Evolutionary conservation across 1,139 yeast species (phyloP).

Genomic region (Blastobotrys niveus): DNA sequence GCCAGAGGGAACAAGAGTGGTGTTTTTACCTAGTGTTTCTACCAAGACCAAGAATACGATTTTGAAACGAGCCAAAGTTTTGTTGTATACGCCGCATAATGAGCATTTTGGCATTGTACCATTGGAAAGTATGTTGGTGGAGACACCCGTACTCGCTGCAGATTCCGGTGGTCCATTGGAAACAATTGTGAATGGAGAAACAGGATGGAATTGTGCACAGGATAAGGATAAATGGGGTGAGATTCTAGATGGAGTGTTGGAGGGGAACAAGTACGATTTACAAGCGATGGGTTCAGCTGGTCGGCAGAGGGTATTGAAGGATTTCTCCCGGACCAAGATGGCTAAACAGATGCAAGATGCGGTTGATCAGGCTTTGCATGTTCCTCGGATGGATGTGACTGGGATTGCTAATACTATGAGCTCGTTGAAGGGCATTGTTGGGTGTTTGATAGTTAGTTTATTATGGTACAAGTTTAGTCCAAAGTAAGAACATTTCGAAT

Average conservation of each 20-base stretch:
- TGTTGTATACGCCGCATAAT: conserved; percentile 81
- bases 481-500: no score
- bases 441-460: no score
- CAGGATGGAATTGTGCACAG: conserved; percentile 70
- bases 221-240: conserved; percentile 58
- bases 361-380: conserved; percentile 14
- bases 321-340: conserved; percentile 61
- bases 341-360: conserved; percentile 45
- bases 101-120: conserved; percentile 99
- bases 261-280: conserved; percentile 35
- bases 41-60: conserved; percentile 61
- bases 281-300: conserved; percentile 47
- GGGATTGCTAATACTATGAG: not conserved
- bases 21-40: conserved; percentile 77
- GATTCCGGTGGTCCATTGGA: conserved; percentile 93
- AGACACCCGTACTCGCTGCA: conserved; percentile 79
- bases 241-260: conserved; percentile 44
- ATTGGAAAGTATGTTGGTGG: conserved; percentile 81
- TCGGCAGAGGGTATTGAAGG: conserved; percentile 42
- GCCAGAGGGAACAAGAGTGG: conserved; percentile 39
- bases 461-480: no score
- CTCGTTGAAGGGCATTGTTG: conserved; percentile 9
- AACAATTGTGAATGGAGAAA: conserved; percentile 57
- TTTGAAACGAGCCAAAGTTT: conserved; percentile 49
- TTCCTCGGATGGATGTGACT: conserved; percentile 2